Evolutionary conservation across 2,329 filamentous ascomycete genomes (phyloP).

Genomic region (Byssothecium circinans): DNA sequence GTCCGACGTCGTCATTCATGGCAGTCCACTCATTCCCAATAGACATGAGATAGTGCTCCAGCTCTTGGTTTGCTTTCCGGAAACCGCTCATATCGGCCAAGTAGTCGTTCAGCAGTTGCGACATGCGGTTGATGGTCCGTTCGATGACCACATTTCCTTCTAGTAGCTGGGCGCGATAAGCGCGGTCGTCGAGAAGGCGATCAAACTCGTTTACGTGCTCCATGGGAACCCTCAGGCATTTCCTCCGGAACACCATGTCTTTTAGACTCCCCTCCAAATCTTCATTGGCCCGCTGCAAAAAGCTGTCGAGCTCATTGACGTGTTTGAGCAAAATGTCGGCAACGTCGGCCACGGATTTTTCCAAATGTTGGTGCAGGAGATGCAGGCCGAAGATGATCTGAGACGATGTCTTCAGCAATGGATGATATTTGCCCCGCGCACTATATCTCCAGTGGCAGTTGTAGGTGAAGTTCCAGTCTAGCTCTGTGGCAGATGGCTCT

Average conservation of each 20-base stretch:
- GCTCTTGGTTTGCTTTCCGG: constrained; percentile 71
- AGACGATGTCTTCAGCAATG: constrained; percentile 84
- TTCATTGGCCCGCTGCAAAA: constrained; percentile 81
- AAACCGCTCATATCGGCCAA: constrained; percentile 79
- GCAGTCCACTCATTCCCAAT: constrained; percentile 65
- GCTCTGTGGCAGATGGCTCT: constrained; percentile 66
- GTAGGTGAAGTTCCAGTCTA: constrained; percentile 70
- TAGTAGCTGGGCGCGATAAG: constrained; percentile 79
- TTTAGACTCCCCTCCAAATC: constrained; percentile 77
- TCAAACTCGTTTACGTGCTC: constrained; percentile 82
- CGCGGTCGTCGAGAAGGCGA: constrained; percentile 80
- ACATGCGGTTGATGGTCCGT: constrained; percentile 80
- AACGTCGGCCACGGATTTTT: constrained; percentile 86
- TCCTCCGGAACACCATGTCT: constrained; percentile 72
- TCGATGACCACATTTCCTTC: constrained; percentile 90
- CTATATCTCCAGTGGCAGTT: constrained; percentile 75
- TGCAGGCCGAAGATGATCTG: constrained; percentile 95
- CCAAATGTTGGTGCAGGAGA: constrained; percentile 78
- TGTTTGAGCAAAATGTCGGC: constrained; percentile 87
- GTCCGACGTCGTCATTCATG: constrained; percentile 61
- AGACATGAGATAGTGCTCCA: constrained; percentile 72
- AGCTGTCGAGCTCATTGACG: constrained; percentile 91
- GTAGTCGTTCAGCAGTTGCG: constrained; percentile 72
- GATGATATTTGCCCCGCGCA: constrained; percentile 76
- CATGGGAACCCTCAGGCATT: constrained; percentile 79